Conservation (phyloP, 495 filamentous ascomycete genomes). For the Aspergillus incahuasiensis region DNA sequence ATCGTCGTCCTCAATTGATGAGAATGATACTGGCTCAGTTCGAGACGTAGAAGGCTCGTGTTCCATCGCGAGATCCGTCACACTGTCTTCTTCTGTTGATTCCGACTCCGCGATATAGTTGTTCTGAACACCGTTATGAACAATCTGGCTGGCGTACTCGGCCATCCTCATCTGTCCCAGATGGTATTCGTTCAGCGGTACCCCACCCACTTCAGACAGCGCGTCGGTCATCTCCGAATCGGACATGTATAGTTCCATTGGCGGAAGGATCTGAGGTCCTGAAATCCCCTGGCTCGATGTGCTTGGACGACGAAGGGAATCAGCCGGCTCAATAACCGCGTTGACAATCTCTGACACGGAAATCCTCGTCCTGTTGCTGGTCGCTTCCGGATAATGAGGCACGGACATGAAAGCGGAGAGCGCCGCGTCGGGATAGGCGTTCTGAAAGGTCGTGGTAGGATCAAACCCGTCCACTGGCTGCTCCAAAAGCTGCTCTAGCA, state of each 20-base stretch:
- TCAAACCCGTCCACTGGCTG: neutral
- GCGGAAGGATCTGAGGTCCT: slow-evolving; percentile 3
- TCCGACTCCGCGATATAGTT: slow-evolving; percentile 21
- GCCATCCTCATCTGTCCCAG: slow-evolving; percentile 19
- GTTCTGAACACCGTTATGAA: slow-evolving; percentile 15
- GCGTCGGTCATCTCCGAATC: slow-evolving; percentile 24
- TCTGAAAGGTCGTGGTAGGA: neutral
- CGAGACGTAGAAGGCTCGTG: slow-evolving; percentile 23
- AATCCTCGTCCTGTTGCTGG: slow-evolving; percentile 16
- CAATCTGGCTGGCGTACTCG: slow-evolving; percentile 18
- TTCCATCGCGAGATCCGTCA: slow-evolving; percentile 26
- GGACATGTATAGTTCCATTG: slow-evolving; percentile 17
- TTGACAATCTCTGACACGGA: slow-evolving; percentile 29
- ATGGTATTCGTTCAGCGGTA: slow-evolving; percentile 17
- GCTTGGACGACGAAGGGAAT: slow-evolving; percentile 4
- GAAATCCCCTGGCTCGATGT: neutral
- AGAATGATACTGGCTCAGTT: slow-evolving; percentile 12
- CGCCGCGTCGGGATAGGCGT: slow-evolving; percentile 8
- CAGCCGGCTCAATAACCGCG: slow-evolving; percentile 22
- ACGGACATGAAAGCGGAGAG: slow-evolving; percentile 35
- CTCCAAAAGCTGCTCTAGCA: neutral
- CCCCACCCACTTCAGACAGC: slow-evolving; percentile 22
- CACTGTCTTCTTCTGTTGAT: slow-evolving; percentile 20
- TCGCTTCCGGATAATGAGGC: slow-evolving; percentile 26
- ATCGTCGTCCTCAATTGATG: slow-evolving; percentile 26